A percentile compares a stretch with the other conserved stretches of the same genome.
phyloP scores from a whole-genome alignment of 1,139 yeast genomes.

The Geotrichum europaeum region DNA sequence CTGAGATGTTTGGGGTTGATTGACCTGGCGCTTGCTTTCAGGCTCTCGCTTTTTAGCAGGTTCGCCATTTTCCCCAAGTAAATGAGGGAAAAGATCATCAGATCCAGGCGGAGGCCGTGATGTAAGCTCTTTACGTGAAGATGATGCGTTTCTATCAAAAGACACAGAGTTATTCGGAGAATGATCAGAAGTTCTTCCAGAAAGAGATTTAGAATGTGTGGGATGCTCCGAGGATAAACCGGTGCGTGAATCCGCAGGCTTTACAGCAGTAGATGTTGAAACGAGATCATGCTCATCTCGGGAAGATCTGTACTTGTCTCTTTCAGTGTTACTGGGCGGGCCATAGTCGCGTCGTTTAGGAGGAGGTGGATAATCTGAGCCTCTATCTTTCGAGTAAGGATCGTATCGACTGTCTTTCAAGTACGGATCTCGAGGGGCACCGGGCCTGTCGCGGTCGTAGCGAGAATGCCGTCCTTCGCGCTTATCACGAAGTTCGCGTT shows the following conservation, averaged over 20 bases:
- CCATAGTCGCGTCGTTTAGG: slow-evolving; percentile 8
- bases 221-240: background rate
- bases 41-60: slow-evolving; percentile 7
- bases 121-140: background rate
- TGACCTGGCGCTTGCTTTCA: background rate
- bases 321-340: background rate
- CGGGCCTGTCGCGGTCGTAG: slow-evolving; percentile 6
- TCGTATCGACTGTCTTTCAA: slow-evolving; percentile 6
- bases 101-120: background rate
- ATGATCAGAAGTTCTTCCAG: background rate
- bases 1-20: background rate
- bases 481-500: slow-evolving; percentile 8
- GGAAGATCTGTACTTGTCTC: slow-evolving; percentile 3
- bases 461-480: background rate
- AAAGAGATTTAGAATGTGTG: slow-evolving; percentile 5
- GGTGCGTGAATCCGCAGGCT: background rate
- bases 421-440: slow-evolving; percentile 7
- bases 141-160: background rate
- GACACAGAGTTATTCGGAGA: background rate
- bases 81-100: slow-evolving; percentile 19
- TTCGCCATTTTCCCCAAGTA: slow-evolving; percentile 11
- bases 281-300: background rate
- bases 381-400: background rate
- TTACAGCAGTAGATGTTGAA: background rate
- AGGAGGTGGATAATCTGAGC: slow-evolving; percentile 7